Evolutionary conservation across 352 stramenopile species (phyloP), one percentile per base, ranked within the genome.

Genomic region (Blastocystis sp.): DNA sequence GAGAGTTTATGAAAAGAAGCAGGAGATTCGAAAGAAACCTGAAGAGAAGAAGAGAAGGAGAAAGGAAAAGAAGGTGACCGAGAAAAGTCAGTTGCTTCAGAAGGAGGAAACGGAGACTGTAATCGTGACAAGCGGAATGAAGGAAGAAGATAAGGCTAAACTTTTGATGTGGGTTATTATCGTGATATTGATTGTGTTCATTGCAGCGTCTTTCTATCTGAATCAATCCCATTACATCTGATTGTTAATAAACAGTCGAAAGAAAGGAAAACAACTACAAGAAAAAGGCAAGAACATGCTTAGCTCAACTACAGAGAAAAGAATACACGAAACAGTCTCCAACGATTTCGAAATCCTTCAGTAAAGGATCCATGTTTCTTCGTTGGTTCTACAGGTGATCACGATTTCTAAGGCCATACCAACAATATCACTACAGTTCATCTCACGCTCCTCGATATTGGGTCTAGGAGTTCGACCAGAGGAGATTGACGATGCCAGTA

Each of bases 41-140:
- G 51, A 84, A 53, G 59, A 37, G 13, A 84, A 84, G 73, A 27
- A 37, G 70, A 81, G 62, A 35, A 77, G 37, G 40, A 79, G 68
- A 58, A 79, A 79, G 4, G 37, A 37, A 22, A 79, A 58, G 40
- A 79, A 76, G 60, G 24, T 33, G 15, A 22, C 60, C 0, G 24
- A 17, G 15, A 51, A 77, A 19, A n/a, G 15, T 44, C 22, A 58
- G 40, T 19, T 42, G 48, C 35, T 57, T 22, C 5, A 33, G 22
- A n/a, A 81, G 35, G n/a, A 59, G 24, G 42, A 60, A 27, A 19
- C 48, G 11, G 40, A 60, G 30, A 33, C 69, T 59, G 24, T 40
- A 44, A 33, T 51, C 6, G 40, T 42, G 42, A 62, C 48, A 54
- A 24, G 27, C 17, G 44, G 48, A 40, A 48, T 40, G 33, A 66